These are phyloP conservation scores for Hypoxylon sp. DNA, from an alignment of 2,329 filamentous ascomycete genomes.

Conservation along the genomic window DNA sequence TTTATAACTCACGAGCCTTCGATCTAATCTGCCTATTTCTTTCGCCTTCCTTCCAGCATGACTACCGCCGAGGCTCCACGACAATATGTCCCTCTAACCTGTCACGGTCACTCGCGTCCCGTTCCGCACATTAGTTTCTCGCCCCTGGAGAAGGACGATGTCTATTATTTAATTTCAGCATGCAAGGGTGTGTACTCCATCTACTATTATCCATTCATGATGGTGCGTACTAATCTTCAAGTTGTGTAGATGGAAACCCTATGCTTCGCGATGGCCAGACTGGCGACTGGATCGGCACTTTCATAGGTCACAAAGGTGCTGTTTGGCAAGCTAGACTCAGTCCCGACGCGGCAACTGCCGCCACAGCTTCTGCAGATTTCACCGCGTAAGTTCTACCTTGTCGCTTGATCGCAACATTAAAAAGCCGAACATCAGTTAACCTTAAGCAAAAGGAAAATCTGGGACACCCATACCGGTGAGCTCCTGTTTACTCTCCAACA, in stretches of 20 bases:
- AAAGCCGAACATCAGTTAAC: slow-evolving; percentile 52
- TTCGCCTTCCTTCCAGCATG: slow-evolving; percentile 34
- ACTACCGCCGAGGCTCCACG: slow-evolving; percentile 51
- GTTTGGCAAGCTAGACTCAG: slow-evolving; percentile 97
- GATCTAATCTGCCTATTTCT: not conserved
- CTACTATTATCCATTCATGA: not conserved
- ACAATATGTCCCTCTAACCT: slow-evolving; percentile 88
- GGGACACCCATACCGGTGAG: slow-evolving; percentile 97
- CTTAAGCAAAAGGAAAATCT: slow-evolving; percentile 80
- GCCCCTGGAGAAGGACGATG: slow-evolving; percentile 82
- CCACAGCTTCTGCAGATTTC: slow-evolving; percentile 96
- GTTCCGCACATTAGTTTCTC: slow-evolving; percentile 95
- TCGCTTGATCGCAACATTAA: not conserved
- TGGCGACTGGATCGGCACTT: slow-evolving; percentile 98
- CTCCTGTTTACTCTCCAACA: slow-evolving; percentile 89
- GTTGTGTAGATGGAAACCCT: slow-evolving; percentile 89
- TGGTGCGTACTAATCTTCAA: slow-evolving; percentile 10
- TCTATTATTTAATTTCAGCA: slow-evolving; percentile 93
- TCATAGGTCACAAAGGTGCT: slow-evolving; percentile 97
- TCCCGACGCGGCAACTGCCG: slow-evolving; percentile 87
- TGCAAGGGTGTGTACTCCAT: slow-evolving; percentile 78
- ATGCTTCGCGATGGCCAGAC: slow-evolving; percentile 98
- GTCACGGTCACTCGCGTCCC: slow-evolving; percentile 92
- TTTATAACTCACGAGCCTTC: not conserved
- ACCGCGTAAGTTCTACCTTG: slow-evolving; percentile 76